phyloP scores from a whole-genome alignment of 495 filamentous ascomycete species.

The Bathelium albidoporum region DNA sequence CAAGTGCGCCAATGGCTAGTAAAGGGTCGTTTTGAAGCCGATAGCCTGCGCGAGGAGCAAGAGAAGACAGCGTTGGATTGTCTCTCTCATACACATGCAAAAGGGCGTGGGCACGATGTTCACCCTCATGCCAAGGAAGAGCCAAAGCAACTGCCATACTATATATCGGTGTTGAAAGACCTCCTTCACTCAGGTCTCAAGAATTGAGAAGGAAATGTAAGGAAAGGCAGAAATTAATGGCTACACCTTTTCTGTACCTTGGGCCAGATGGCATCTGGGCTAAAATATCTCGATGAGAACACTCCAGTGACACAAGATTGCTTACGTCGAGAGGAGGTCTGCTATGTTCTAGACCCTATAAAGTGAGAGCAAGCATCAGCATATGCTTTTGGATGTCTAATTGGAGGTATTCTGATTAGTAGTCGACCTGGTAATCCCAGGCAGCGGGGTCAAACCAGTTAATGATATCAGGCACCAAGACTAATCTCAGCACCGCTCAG shows the following conservation, averaged over 20 bases:
- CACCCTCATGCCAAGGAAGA: constrained; percentile 44
- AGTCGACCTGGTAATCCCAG: background rate
- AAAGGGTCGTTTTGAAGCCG: constrained; percentile 50
- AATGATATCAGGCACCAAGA: too few relatives aligned
- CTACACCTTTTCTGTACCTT: too few relatives aligned
- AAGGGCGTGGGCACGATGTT: constrained; percentile 38
- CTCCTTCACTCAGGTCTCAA: background rate
- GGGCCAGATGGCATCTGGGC: too few relatives aligned
- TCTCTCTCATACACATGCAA: constrained; percentile 37
- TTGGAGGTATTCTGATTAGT: background rate
- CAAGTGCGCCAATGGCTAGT: constrained; percentile 60
- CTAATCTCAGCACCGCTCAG: too few relatives aligned
- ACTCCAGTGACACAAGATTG: too few relatives aligned
- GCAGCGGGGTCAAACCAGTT: background rate
- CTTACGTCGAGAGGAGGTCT: too few relatives aligned
- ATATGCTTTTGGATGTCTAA: too few relatives aligned
- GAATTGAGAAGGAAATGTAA: background rate
- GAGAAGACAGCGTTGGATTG: constrained; percentile 45
- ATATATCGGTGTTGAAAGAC: background rate
- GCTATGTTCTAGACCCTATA: too few relatives aligned
- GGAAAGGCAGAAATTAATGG: too few relatives aligned
- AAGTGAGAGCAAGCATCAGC: too few relatives aligned
- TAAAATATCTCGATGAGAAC: too few relatives aligned
- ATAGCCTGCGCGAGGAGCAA: constrained; percentile 10
- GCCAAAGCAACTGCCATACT: constrained; percentile 37